phyloP scores from a whole-genome alignment of 208 protist genomes.

The Leishmania arabica region DNA sequence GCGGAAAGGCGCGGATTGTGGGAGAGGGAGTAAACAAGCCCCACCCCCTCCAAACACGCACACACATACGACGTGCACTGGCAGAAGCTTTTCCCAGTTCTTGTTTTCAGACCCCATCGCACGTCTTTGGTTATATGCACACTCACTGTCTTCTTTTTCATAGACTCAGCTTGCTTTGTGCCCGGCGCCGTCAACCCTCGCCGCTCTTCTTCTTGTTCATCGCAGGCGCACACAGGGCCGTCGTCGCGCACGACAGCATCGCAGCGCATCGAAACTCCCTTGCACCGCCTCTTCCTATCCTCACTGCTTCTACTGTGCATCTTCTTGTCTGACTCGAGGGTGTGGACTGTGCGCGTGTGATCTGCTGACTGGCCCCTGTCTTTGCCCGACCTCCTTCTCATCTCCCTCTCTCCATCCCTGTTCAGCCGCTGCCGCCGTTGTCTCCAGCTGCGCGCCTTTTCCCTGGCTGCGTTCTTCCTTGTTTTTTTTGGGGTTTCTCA shows the following conservation, averaged over 20 bases:
- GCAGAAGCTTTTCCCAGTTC: too few relatives aligned
- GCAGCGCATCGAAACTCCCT: not conserved
- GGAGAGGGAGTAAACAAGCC: not conserved
- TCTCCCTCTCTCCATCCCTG: not conserved
- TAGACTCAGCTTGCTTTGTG: not conserved
- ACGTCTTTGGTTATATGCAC: not conserved
- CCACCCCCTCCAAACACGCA: not conserved
- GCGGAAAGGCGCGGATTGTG: not conserved
- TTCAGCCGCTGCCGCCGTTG: not conserved
- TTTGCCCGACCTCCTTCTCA: not conserved
- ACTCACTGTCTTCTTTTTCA: not conserved
- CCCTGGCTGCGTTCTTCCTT: not conserved
- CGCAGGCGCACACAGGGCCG: not conserved
- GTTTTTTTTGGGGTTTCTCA: too few relatives aligned
- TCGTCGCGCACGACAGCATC: not conserved
- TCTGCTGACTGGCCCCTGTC: not conserved
- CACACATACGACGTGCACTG: not conserved
- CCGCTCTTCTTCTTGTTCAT: not conserved
- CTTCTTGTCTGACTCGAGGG: not conserved
- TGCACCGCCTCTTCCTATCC: not conserved
- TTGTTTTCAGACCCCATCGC: too few relatives aligned
- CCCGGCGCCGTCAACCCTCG: not conserved
- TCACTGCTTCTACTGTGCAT: not conserved
- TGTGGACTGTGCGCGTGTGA: not conserved
- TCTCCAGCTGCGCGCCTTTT: not conserved